These are phyloP conservation scores for Amyloporia xantha DNA, from an alignment of 768 basidiomycete genomes.

Conservation along the genomic window DNA sequence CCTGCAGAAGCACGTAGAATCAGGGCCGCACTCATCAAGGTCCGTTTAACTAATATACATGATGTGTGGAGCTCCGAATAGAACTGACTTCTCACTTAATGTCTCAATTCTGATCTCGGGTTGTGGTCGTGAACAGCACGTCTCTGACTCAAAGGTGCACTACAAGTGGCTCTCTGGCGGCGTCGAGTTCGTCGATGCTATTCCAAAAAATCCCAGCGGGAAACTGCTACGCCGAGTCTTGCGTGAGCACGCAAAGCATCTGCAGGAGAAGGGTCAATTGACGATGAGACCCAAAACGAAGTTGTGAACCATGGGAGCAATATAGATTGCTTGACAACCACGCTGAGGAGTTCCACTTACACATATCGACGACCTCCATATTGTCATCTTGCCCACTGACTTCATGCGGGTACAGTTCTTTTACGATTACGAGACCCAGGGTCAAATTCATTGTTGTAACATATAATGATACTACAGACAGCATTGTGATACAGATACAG, in stretches of 20 bases:
- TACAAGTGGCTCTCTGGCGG: constrained; percentile 35
- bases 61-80: too few species aligned
- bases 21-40: constrained; percentile 50
- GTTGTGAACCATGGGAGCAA: too few species aligned
- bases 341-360: too few species aligned
- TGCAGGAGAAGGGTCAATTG: constrained; percentile 11
- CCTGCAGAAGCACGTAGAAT: constrained; percentile 30
- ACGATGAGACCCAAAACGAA: constrained; percentile 1
- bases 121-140: constrained; percentile 14
- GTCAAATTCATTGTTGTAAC: too few species aligned
- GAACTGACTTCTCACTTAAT: neutral
- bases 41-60: too few species aligned
- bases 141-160: constrained; percentile 20
- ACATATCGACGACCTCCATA: too few species aligned
- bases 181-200: constrained; percentile 29
- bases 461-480: constrained; percentile 5
- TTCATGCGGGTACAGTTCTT: too few species aligned
- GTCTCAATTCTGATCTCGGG: neutral
- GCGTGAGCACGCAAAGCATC: constrained; percentile 18
- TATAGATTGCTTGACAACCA: too few species aligned
- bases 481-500: constrained; percentile 24
- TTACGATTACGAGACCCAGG: too few species aligned
- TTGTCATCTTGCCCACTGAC: too few species aligned
- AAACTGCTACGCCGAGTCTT: constrained; percentile 24
- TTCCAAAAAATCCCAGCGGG: constrained; percentile 27